Evolutionary conservation across 768 basidiomycete genomes (phyloP).

Genomic region (Mycena amicta): DNA sequence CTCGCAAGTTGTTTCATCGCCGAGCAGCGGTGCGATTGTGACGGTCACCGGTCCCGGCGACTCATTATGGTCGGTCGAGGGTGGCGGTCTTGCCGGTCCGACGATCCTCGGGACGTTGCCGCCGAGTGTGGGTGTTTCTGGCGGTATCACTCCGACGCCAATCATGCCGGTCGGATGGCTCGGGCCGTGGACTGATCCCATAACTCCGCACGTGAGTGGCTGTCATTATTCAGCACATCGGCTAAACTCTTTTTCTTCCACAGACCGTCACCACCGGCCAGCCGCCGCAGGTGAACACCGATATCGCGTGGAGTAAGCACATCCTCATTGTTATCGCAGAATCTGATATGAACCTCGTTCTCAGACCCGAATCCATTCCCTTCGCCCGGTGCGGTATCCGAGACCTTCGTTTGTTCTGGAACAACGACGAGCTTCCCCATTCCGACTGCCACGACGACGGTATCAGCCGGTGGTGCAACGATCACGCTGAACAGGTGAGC

Average conservation of each 20-base stretch:
- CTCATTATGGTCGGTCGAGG: not conserved
- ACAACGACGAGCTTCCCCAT: not conserved
- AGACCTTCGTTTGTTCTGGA: conserved; percentile 7
- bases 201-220: conserved; percentile 1
- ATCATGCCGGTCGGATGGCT: conserved; percentile 1
- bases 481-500: not conserved
- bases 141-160: conserved; percentile 3
- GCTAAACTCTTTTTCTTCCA: not conserved
- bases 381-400: not conserved
- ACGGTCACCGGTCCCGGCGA: conserved; percentile 5
- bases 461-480: conserved; percentile 1
- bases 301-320: conserved; percentile 6
- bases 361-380: conserved; percentile 6
- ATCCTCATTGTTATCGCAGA: too few species aligned
- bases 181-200: not conserved
- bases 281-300: not conserved
- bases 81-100: not conserved
- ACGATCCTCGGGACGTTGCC: conserved; percentile 1
- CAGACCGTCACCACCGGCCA: conserved; percentile 3
- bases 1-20: conserved; percentile 1
- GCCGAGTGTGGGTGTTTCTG: not conserved
- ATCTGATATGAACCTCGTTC: too few species aligned
- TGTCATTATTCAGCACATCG: not conserved
- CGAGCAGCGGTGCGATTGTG: not conserved
- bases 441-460: not conserved